Evolutionary conservation across 2,329 filamentous ascomycete species (phyloP).

Genomic region (Sporothrix phasma): DNA sequence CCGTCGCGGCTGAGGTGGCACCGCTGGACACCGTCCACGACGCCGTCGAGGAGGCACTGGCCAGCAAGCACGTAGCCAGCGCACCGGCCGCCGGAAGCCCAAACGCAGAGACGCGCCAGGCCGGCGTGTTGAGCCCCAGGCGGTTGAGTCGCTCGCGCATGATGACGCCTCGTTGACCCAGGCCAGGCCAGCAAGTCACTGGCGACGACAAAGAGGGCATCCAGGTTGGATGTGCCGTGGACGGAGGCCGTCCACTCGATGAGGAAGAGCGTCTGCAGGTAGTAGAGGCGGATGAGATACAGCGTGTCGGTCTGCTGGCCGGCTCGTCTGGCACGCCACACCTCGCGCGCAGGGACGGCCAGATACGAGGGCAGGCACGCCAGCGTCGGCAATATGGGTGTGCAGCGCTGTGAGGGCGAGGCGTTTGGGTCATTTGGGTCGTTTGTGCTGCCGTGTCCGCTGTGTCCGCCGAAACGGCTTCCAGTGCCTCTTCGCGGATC

Average conservation of each 20-base stretch:
- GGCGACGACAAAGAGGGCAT: conserved; percentile 7
- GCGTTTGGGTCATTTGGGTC: too few relatives aligned
- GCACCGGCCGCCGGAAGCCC: conserved; percentile 10
- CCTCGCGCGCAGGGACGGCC: not conserved
- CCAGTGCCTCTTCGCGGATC: conserved; percentile 12
- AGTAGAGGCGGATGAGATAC: conserved; percentile 10
- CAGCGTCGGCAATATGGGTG: conserved; percentile 2
- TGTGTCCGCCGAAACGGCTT: conserved; percentile 4
- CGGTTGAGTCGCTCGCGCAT: conserved; percentile 9
- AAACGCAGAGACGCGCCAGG: conserved; percentile 11
- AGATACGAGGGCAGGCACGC: conserved; percentile 2
- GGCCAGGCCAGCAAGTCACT: conserved; percentile 9
- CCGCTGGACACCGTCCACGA: not conserved
- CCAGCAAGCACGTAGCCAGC: conserved; percentile 7
- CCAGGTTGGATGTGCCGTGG: conserved; percentile 3
- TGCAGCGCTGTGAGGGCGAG: not conserved
- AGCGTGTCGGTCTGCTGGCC: conserved; percentile 10
- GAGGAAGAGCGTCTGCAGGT: conserved; percentile 10
- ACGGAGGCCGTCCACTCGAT: conserved; percentile 11
- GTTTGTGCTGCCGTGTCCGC: not conserved
- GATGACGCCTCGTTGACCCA: conserved; percentile 13
- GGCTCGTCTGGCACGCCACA: not conserved
- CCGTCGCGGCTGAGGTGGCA: conserved; percentile 6
- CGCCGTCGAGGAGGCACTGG: not conserved
- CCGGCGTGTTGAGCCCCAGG: conserved; percentile 10